A percentile compares a stretch with the other conserved stretches of the same genome.
These are phyloP conservation scores for Cordyceps farinosa DNA, from an alignment of 2,329 filamentous ascomycete species.

Conservation along the genomic window DNA sequence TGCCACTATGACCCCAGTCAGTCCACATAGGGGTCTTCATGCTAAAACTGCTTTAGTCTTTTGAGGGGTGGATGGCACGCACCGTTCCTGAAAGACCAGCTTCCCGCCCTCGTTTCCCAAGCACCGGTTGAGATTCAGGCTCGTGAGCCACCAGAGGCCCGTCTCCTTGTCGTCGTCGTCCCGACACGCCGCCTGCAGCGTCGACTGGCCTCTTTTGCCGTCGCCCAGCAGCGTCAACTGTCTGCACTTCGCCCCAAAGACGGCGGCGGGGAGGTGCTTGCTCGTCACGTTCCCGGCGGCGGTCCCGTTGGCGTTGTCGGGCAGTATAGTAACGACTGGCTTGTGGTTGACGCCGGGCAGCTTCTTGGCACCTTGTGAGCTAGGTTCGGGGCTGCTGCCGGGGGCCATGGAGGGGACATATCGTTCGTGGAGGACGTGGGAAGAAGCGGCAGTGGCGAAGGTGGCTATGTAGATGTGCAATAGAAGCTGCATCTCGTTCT, in stretches of 20 bases:
- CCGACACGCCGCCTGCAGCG: slow-evolving; percentile 23
- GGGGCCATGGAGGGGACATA: slow-evolving; percentile 1
- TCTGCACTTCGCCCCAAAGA: slow-evolving; percentile 19
- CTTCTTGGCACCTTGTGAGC: background rate
- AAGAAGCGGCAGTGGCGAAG: background rate
- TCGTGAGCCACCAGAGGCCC: slow-evolving; percentile 25
- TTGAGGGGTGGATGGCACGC: slow-evolving; percentile 4
- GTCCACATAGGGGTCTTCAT: too few species aligned
- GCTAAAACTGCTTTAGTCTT: too few species aligned
- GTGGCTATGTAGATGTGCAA: background rate
- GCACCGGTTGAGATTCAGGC: slow-evolving; percentile 26
- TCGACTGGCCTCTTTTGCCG: slow-evolving; percentile 20
- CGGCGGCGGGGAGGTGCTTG: background rate
- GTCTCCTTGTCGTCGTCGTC: slow-evolving; percentile 12
- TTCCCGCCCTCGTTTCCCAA: slow-evolving; percentile 22
- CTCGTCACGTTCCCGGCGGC: background rate
- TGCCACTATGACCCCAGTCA: slow-evolving; percentile 17
- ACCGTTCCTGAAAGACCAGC: slow-evolving; percentile 22
- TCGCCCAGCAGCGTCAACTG: slow-evolving; percentile 24
- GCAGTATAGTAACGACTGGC: too few species aligned
- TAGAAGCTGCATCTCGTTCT: background rate
- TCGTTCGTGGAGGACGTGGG: background rate
- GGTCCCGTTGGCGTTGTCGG: slow-evolving; percentile 2
- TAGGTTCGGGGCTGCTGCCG: background rate
- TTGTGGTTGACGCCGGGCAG: slow-evolving; percentile 1